Evolutionary conservation across 2,329 filamentous ascomycete genomes (phyloP), one percentile per base, ranked within the genome.

Genomic region (Talaromyces albobiverticillius): DNA sequence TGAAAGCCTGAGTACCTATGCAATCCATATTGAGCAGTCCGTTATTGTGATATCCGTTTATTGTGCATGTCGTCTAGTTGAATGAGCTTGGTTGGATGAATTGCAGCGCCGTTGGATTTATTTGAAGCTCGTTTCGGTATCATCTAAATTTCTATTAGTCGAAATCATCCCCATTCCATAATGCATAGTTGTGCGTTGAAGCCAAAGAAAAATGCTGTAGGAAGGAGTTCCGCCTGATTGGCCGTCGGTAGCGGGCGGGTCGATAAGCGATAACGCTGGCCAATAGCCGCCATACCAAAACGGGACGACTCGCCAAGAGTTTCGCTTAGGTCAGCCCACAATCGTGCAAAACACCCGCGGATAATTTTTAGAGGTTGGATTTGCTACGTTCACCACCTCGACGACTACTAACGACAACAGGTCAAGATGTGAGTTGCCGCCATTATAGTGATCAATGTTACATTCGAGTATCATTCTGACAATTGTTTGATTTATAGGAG

Each of bases 351-450:
- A 72, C 68, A 62, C 64, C 62, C 61, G 58, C 63, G 59, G 59
- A 62, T 62, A 20, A 66, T 64, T 65, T 67, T 66, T 67, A 63
- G 65, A 63, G 62, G n/a, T n/a, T n/a, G n/a, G n/a, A 71, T 68
- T 67, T 47, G 67, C 68, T 66, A 66, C 62, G 70, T 67, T 65
- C 67, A 72, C 65, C 67, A 71, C 70, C 67, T 68, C 70, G 69
- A 71, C 71, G 67, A 75, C 71, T 73, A 74, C 71, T 74, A 74
- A 75, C 71, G 70, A 73, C 69, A 72, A 71, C 71, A 74, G 72
- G 70, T 71, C 72, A 75, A 73, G 72, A 75, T 75, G 72, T 75
- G 62, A 73, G 72, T 74, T n/a, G 11, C 20, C 16, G 16, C 43
- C 42, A 50, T 58, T 47, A 32, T 2, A 16, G 11, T 10, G 3